Percentiles rank a stretch among this genome's conserved stretches.
phyloP scores from a whole-genome alignment of 495 filamentous ascomycete species.

The Astrothelium subdiscretum region DNA sequence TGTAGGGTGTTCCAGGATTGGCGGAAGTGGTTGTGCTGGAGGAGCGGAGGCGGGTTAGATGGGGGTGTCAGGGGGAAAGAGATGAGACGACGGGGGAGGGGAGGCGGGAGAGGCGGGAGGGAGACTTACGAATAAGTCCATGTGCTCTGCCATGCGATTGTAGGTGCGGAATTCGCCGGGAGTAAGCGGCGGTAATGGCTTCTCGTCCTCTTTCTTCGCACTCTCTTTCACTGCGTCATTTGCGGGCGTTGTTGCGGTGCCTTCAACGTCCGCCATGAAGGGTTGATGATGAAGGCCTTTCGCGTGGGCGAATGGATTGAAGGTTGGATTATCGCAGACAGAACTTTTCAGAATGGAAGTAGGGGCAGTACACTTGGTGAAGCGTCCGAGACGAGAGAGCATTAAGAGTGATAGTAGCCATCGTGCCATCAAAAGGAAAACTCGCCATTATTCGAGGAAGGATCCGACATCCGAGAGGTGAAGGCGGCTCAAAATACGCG shows the following conservation, averaged over 20 bases:
- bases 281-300: not conserved
- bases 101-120: not conserved
- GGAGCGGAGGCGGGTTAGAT: conserved; percentile 13
- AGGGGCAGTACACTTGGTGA: not conserved
- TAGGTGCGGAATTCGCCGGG: conserved; percentile 49
- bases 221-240: not conserved
- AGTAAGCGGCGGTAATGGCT: conserved; percentile 36
- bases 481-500: no score
- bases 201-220: conserved; percentile 8
- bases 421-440: not conserved
- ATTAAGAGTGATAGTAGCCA: not conserved
- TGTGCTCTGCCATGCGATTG: conserved; percentile 63
- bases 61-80: conserved; percentile 9
- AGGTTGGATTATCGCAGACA: not conserved
- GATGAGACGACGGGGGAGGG: not conserved
- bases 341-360: not conserved
- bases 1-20: conserved; percentile 58
- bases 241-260: not conserved
- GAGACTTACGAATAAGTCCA: conserved; percentile 58
- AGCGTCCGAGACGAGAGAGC: not conserved
- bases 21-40: conserved; percentile 63
- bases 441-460: not conserved
- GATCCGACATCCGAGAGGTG: not conserved
- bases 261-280: not conserved
- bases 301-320: not conserved